phyloP scores from a whole-genome alignment of 2,329 filamentous ascomycete genomes.

The Calonectria hawksworthii region DNA sequence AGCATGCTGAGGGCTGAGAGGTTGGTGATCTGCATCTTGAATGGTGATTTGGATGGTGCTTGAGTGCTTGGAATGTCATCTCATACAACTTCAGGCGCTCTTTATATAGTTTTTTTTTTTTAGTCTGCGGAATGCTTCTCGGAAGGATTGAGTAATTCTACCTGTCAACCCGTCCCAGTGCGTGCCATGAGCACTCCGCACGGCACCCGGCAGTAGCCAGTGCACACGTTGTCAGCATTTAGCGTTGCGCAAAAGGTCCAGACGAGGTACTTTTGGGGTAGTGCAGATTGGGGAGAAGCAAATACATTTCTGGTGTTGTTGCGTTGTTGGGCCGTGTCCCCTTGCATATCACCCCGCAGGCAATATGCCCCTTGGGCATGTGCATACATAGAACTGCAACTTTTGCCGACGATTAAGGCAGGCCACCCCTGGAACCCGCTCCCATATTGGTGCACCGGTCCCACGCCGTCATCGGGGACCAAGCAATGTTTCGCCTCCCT shows the following conservation, averaged over 20 bases:
- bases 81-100: background rate
- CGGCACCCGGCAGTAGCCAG: background rate
- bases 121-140: background rate
- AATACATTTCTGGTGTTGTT: background rate
- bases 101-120: background rate
- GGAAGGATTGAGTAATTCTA: background rate
- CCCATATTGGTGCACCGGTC: background rate
- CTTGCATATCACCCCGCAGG: background rate
- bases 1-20: conserved; percentile 22
- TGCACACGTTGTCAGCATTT: background rate
- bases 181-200: background rate
- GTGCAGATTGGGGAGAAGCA: background rate
- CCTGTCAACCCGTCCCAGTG: background rate
- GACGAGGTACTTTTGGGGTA: background rate
- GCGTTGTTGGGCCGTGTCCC: background rate
- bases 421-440: background rate
- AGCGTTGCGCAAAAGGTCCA: background rate
- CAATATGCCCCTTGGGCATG: background rate
- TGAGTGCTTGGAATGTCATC: background rate
- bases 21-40: conserved; percentile 30
- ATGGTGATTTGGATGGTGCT: background rate
- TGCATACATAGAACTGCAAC: background rate
- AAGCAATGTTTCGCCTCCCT: background rate
- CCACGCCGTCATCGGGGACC: background rate
- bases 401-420: background rate